Conservation (phyloP, 2,329 filamentous ascomycete genomes). For the Fusarium nanum region DNA sequence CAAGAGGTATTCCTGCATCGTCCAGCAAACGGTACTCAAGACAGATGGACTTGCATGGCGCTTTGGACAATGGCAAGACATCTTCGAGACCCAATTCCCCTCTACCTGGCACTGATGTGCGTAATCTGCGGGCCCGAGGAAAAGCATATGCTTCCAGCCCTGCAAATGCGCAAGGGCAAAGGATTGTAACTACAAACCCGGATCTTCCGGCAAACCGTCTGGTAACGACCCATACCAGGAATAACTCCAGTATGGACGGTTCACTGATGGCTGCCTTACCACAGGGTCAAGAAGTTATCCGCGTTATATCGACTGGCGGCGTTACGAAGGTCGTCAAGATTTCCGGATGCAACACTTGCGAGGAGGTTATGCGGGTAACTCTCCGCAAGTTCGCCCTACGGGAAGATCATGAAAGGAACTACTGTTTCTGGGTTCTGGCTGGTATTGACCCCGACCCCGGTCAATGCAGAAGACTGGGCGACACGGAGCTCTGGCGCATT, state of each 20-base stretch:
- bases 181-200: slow-evolving; percentile 59
- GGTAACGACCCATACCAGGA: slow-evolving; percentile 77
- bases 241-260: slow-evolving; percentile 85
- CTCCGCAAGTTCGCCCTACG: slow-evolving; percentile 88
- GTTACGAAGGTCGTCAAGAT: slow-evolving; percentile 95
- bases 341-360: slow-evolving; percentile 87
- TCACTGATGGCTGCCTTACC: slow-evolving; percentile 88
- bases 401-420: slow-evolving; percentile 92
- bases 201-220: slow-evolving; percentile 73
- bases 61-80: slow-evolving; percentile 62
- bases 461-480: slow-evolving; percentile 83
- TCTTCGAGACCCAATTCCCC: slow-evolving; percentile 79
- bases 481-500: slow-evolving; percentile 89
- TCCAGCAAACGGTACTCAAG: slow-evolving; percentile 73
- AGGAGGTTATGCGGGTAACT: slow-evolving; percentile 92
- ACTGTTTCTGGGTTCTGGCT: slow-evolving; percentile 94
- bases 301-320: slow-evolving; percentile 91
- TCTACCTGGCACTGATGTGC: slow-evolving; percentile 62
- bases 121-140: slow-evolving; percentile 63
- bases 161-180: slow-evolving; percentile 35
- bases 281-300: slow-evolving; percentile 86
- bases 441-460: slow-evolving; percentile 85
- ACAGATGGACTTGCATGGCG: slow-evolving; percentile 64
- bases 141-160: slow-evolving; percentile 53
- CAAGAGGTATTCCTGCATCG: slow-evolving; percentile 59